A percentile compares a stretch with the other conserved stretches of the same genome.
phyloP scores from a whole-genome alignment of 2,329 filamentous ascomycete genomes.

The Chalaropsis ovoidea region DNA sequence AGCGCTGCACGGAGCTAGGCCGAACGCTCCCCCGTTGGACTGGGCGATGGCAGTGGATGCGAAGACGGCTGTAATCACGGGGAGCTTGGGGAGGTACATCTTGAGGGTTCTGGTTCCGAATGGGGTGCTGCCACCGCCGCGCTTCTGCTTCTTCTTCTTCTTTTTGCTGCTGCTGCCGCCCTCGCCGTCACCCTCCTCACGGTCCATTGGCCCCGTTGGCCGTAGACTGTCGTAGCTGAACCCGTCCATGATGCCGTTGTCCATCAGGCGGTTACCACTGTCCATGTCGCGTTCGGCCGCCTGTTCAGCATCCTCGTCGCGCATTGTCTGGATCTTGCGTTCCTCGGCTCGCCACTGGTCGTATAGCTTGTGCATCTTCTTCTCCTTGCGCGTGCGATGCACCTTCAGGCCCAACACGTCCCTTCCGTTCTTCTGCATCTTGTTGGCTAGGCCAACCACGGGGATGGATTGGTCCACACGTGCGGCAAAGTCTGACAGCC shows the following conservation, averaged over 20 bases:
- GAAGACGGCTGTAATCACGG: background rate
- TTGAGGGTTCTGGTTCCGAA: background rate
- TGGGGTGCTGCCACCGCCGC: constrained; percentile 30
- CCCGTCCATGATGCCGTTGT: constrained; percentile 29
- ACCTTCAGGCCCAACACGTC: constrained; percentile 57
- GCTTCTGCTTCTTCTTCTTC: constrained; percentile 38
- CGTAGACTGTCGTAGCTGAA: constrained; percentile 20
- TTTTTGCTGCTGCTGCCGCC: constrained; percentile 37
- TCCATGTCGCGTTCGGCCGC: constrained; percentile 55
- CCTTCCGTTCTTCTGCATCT: constrained; percentile 50
- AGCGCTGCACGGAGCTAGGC: constrained; percentile 23
- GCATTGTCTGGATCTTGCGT: constrained; percentile 50
- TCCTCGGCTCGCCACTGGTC: constrained; percentile 66
- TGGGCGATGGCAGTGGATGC: background rate
- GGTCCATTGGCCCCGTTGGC: constrained; percentile 21
- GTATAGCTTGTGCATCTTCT: constrained; percentile 68
- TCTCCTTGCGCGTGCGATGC: constrained; percentile 70
- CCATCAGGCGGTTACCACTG: constrained; percentile 42
- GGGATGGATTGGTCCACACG: constrained; percentile 80
- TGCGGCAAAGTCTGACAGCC: constrained; percentile 66
- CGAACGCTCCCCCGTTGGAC: constrained; percentile 4
- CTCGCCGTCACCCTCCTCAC: constrained; percentile 35
- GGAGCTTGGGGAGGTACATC: background rate
- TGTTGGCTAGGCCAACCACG: constrained; percentile 57
- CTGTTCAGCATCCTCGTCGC: constrained; percentile 55